These are phyloP conservation scores for Cyberlindnera sargentensis DNA, from an alignment of 805 yeast genomes.

Conservation along the genomic window DNA sequence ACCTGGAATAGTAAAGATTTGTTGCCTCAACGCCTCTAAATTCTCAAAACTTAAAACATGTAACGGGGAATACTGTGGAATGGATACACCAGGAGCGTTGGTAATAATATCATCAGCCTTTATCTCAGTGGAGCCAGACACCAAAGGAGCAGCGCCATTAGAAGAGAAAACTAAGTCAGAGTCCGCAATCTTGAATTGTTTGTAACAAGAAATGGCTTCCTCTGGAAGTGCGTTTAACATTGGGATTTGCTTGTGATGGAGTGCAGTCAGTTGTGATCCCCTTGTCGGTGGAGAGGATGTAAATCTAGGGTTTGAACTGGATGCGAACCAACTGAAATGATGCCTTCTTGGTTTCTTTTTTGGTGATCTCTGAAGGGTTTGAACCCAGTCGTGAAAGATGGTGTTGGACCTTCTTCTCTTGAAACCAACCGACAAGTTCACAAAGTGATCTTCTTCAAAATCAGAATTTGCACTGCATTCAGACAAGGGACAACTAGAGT, in stretches of 20 bases:
- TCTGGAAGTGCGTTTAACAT: background rate
- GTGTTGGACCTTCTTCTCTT: background rate
- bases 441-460: background rate
- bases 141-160: background rate
- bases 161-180: background rate
- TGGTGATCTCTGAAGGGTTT: background rate
- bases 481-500: too few relatives aligned
- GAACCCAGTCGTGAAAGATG: constrained; percentile 1
- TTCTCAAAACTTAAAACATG: constrained; percentile 2
- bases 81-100: background rate
- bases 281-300: background rate
- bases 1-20: background rate
- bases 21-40: constrained; percentile 4
- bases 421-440: background rate
- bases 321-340: constrained; percentile 1
- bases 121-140: background rate
- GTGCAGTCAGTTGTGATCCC: background rate
- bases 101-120: background rate
- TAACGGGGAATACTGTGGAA: constrained; percentile 3
- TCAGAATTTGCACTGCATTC: background rate
- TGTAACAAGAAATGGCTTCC: constrained; percentile 1
- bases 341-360: background rate
- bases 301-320: background rate
- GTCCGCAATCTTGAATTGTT: background rate
- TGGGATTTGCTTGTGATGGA: background rate